Base-by-base conservation (phyloP, 352 stramenopile genomes). In the Phytophthora multivora region DNA sequence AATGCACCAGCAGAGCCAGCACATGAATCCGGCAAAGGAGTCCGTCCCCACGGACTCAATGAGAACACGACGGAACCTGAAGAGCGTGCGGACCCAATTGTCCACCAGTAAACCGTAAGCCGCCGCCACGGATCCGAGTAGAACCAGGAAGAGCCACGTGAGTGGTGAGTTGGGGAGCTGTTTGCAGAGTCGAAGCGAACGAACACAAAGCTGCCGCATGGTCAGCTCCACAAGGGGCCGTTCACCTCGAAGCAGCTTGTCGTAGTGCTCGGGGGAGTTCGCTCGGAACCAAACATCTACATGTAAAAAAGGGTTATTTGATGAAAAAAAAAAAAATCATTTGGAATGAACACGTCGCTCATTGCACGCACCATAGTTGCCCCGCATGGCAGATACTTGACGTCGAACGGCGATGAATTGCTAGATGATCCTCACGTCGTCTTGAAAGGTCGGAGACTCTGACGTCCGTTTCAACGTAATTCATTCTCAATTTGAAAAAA, bases 91-190 rank as follows among this genome's bases (percentile, higher is more conserved):
- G 25, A 93, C 80, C 65, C 80, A 92, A 8, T 73, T 79, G 53
- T 95, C 86, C 8, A 95, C 72, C 26, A 92, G 57, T n/a, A 93
- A 93, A 84, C 80, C 86, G 57, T 89, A 90, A 9, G 84, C 51
- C 21, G 86, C 86, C 11, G 80, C 77, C 52, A 90, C 59, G 4
- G 64, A 67, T 2, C 86, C 86, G 15, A 95, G 60, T 1, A 91
- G 67, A 16, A 80, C 66, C 30, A 95, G 59, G 31, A 89, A 95
- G 26, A 93, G 63, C 86, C 86, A 95, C 40, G 83, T 95, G 51
- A 93, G 86, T 0, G 84, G 86, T 40, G 86, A 95, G 56, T 93
- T 88, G 33, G 86, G 86, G 8, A 95, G 56, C 41, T 90, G 88
- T 50, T 91, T 90, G 72, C 81, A 95, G 19, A 93, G 51, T 28